Base-by-base conservation (phyloP, 805 yeast species). In the Myxozyma lipomycoides region DNA sequence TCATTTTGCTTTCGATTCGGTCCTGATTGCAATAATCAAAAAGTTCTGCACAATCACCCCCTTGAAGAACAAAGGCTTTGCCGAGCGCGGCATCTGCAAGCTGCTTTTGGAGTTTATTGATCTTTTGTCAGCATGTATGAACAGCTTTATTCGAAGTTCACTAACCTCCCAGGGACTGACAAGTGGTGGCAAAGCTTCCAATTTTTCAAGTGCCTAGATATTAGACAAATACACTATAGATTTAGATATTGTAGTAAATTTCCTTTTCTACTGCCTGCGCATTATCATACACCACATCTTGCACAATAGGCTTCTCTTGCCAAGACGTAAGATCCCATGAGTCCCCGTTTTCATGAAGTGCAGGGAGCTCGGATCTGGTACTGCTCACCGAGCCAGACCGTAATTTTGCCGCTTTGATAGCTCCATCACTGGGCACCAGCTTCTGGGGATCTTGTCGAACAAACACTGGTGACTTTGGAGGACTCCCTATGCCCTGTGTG, bases 31-130 rank as follows among this genome's bases (percentile, higher is more conserved):
- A 71, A 58, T 72, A 72, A 52, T 71, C 74, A 48, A 71, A 71
- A 41, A 72, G 61, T 56, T 71, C 75, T 10, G 75, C 75, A 45
- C 75, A 71, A 58, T 71, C 75, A 4, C 75, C 75, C 12, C 75
- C 75, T 48, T 71, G 75, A 19, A 71, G 63, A 28, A 71, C 67
- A 48, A 71, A 71, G n/a, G 73, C 73, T 52, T 68, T 67, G 15
- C 75, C 75, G 3, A 67, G 64, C 2, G 74, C 71, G 1, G 75
- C 75, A 43, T 69, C 69, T 15, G 65, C 61, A 10, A 71, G 67
- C 55, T 66, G 65, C 7, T 49, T n/a, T 48, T 64, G 62, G 37
- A 71, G 60, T 7, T 52, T 52, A 46, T 67, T 70, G 43, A 71
- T 68, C 56, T 58, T 28, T 28, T 28, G 30, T 9, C 9, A 17